Evolutionary conservation across 116 monocot species (phyloP), one percentile per base, ranked within the genome.

Genomic region (Thalassia testudinum): DNA sequence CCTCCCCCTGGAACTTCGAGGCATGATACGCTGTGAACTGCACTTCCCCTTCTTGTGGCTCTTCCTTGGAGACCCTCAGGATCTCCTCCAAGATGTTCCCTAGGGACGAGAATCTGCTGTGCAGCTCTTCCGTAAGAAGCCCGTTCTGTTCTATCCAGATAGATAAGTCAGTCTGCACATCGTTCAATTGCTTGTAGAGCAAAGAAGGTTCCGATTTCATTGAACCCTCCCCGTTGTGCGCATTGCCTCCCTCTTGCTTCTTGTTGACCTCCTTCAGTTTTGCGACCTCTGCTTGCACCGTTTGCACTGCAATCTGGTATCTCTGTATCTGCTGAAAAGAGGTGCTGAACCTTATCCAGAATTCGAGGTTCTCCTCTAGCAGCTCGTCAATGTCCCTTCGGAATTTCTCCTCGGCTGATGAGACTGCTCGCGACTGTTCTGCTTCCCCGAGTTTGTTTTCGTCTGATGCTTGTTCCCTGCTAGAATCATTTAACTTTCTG

Each of bases 1-100:
- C 72, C 67, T 82, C 86, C 0, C 92, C 92, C 52, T 82, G 80
- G 51, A 80, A 86, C 50, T 86, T 86, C 43, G 82, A 82, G 18
- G 79, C 82, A 43, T 80, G 20, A 60, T 84, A 85, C 0, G 81
- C 64, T 40, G 75, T 78, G 34, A 95, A 72, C 15, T 72, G 59
- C 11, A 44, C 42, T 16, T 50, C 65, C 25, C 27, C 55, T 7
- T 13, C 22, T 19, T 53, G 50, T 22, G 20, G 24, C 26, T 29
- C 24, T 23, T 53, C 50, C 40, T 71, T 50, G 22, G 70, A 65
- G n/a, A 57, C 76, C 40, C 20, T 61, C 19, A 70, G 54, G 60
- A 92, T 79, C 63, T 86, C 86, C 22, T 79, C 79, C 37, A 79
- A 71, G 26, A 86, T 67, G 22, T 51, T 57, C 50, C 59, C 65